Evolutionary conservation across 768 basidiomycete species (phyloP).

Genomic region (Mycena floridula): DNA sequence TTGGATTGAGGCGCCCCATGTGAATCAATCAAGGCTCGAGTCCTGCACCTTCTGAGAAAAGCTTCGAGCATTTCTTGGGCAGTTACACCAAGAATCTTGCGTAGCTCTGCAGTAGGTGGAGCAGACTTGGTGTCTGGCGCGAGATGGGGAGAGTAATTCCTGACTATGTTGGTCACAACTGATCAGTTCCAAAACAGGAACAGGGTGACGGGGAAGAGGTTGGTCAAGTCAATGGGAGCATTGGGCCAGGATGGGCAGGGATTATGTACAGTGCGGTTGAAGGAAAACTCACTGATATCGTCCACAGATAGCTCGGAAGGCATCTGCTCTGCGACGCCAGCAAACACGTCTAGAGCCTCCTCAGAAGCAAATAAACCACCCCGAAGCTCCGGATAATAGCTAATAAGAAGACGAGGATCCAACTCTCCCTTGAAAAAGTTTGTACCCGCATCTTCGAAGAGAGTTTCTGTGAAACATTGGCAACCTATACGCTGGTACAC

Average conservation of each 20-base stretch:
- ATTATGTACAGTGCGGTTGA: slow-evolving; percentile 13
- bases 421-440: slow-evolving; percentile 73
- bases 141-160: slow-evolving; percentile 88
- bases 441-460: slow-evolving; percentile 78
- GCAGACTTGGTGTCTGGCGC: slow-evolving; percentile 61
- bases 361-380: slow-evolving; percentile 50
- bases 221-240: slow-evolving; percentile 15
- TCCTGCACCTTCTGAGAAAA: slow-evolving; percentile 59
- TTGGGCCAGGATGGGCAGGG: slow-evolving; percentile 17
- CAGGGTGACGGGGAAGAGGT: slow-evolving; percentile 23
- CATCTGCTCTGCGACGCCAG: slow-evolving; percentile 71
- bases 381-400: slow-evolving; percentile 74
- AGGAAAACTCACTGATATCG: slow-evolving; percentile 72
- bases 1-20: no score
- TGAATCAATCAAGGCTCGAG: slow-evolving; percentile 15
- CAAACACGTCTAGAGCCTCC: slow-evolving; percentile 64
- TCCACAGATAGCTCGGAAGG: slow-evolving; percentile 65
- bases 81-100: slow-evolving; percentile 52
- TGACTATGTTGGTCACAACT: slow-evolving; percentile 88
- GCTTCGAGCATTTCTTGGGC: slow-evolving; percentile 72
- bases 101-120: slow-evolving; percentile 64
- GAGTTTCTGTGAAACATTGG: slow-evolving; percentile 69
- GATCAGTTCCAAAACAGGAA: slow-evolving; percentile 54
- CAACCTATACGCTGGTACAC: slow-evolving; percentile 81
- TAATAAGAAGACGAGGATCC: slow-evolving; percentile 79